phyloP scores from a whole-genome alignment of 495 filamentous ascomycete species.

The Penicillium diatomitis region DNA sequence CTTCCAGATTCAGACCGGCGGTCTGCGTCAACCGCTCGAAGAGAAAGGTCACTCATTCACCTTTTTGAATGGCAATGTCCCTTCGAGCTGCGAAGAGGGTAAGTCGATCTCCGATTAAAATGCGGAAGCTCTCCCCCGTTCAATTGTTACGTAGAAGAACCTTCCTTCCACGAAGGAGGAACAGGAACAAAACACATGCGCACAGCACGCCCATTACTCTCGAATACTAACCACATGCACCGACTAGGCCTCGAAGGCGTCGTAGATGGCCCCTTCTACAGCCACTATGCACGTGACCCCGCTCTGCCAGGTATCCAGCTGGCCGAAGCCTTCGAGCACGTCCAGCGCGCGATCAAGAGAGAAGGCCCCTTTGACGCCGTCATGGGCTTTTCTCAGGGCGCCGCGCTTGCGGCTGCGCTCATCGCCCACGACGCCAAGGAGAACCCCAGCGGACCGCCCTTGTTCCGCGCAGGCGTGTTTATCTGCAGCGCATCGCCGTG shows the following conservation, averaged over 20 bases:
- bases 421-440: slow-evolving; percentile 27
- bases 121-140: neutral
- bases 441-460: slow-evolving; percentile 14
- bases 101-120: neutral
- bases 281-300: slow-evolving; percentile 23
- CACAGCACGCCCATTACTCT: too few species aligned
- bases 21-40: slow-evolving; percentile 22
- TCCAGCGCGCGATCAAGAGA: slow-evolving; percentile 18
- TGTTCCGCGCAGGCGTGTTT: slow-evolving; percentile 36
- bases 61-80: slow-evolving; percentile 25
- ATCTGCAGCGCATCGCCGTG: slow-evolving; percentile 27
- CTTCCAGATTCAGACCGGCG: slow-evolving; percentile 34
- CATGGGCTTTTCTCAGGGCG: slow-evolving; percentile 40
- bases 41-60: slow-evolving; percentile 25
- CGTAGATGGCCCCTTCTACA: slow-evolving; percentile 30
- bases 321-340: slow-evolving; percentile 23
- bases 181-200: too few species aligned
- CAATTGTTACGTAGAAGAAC: neutral
- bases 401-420: slow-evolving; percentile 26
- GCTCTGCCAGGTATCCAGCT: slow-evolving; percentile 18
- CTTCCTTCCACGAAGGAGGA: neutral
- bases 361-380: slow-evolving; percentile 40
- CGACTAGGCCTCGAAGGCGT: slow-evolving; percentile 27
- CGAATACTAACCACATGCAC: neutral
- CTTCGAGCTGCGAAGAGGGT: slow-evolving; percentile 23